Evolutionary conservation across 2,329 filamentous ascomycete species (phyloP), one percentile per base, ranked within the genome.

Genomic region (Fusarium sp.): DNA sequence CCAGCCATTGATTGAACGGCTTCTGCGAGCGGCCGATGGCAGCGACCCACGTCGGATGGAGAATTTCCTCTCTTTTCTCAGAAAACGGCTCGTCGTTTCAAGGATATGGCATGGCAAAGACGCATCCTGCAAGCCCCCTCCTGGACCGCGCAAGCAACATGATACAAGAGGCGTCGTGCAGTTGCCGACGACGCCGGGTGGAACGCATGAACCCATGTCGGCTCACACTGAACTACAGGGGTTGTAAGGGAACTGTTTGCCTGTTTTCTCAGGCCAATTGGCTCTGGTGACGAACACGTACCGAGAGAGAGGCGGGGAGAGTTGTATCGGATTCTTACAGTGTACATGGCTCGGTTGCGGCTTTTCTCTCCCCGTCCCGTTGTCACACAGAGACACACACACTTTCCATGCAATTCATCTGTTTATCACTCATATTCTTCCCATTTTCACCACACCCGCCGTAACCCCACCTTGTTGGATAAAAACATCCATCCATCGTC

Each of bases 401-500:
- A 18, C 14, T n/a, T 20, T 27, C 6, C 9, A 35, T 24, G 5
- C n/a, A 31, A 62, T 70, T 40, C 63, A 9, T 10, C 45, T 20
- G 66, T 70, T 73, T 67, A 66, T 75, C 72, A 74, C 68, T 70
- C 65, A 52, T 52, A 52, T 52, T 31, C 16, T n/a, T 13, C 59
- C 58, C 57, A 64, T 69, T 72, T 72, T 62, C 71, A 69, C 71
- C 71, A 68, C 71, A 68, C 47, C 47, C 47, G 47, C 47, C 20
- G 27, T 24, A 63, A 38, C 73, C 72, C 72, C 70, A 52, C 54
- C 62, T 64, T 75, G 69, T 67, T 75, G 69, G 72, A 67, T 74
- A 67, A 57, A 31, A 31, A 31, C 29, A 34, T 34, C 14, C 29
- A 34, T 34, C 14, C 34, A 72, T 72, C 72, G 72, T 75, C 72